Evolutionary conservation across 2,329 filamentous ascomycete genomes (phyloP).

Genomic region (Trichoderma afroharzianum): DNA sequence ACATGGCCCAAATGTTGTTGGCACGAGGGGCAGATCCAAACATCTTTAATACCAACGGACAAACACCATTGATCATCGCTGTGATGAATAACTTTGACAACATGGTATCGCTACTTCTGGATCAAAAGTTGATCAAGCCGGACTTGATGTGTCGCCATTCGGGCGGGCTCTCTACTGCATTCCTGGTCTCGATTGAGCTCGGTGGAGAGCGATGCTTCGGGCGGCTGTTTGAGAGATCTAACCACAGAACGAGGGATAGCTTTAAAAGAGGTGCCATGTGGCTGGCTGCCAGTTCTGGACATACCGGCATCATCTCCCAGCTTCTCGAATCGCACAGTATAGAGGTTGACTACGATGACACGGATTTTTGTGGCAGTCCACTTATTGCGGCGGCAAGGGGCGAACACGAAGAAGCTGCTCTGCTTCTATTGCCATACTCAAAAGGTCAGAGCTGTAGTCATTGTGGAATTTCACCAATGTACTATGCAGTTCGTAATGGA

Average conservation of each 20-base stretch:
- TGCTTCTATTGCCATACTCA: background rate
- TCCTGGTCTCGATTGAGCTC: background rate
- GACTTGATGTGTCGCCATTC: background rate
- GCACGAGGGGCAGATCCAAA: background rate
- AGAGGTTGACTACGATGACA: background rate
- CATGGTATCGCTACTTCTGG: fast-evolving
- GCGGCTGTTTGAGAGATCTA: fast-evolving
- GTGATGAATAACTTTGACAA: background rate
- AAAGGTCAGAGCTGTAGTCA: background rate
- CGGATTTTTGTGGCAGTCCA: background rate
- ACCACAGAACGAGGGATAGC: background rate
- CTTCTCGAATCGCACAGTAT: background rate
- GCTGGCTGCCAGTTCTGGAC: background rate
- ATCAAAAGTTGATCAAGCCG: background rate
- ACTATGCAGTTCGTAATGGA: background rate
- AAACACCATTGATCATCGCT: background rate
- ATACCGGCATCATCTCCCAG: background rate
- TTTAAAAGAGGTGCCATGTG: background rate
- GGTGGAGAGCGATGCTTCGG: background rate
- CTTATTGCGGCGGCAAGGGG: background rate
- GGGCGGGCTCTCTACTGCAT: background rate
- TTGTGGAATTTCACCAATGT: background rate
- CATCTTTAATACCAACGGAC: background rate
- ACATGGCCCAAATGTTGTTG: background rate
- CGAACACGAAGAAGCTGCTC: background rate